These are phyloP conservation scores for Vaccinium corymbosum DNA, from an alignment of 148 eudicot genomes.

Conservation along the genomic window DNA sequence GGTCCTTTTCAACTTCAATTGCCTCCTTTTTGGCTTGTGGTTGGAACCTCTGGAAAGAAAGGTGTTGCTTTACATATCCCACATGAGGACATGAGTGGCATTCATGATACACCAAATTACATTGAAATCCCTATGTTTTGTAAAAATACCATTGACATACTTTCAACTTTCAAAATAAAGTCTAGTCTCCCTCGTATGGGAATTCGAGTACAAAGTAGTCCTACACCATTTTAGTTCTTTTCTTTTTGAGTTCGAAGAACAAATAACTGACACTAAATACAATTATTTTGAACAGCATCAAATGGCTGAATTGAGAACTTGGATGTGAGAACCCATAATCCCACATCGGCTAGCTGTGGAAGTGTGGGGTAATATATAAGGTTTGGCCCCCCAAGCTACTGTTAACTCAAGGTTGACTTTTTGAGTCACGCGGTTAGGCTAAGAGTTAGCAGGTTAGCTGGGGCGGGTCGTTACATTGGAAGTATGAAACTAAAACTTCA, in stretches of 20 bases:
- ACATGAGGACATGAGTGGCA: neutral
- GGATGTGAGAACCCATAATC: too few relatives aligned
- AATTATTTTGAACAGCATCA: neutral
- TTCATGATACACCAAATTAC: neutral
- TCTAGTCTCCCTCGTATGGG: neutral
- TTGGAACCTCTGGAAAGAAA: neutral
- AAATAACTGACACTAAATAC: neutral
- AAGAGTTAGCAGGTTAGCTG: too few relatives aligned
- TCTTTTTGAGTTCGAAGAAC: neutral
- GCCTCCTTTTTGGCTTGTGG: neutral
- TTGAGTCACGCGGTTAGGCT: too few relatives aligned
- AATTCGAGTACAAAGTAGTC: neutral
- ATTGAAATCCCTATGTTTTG: neutral
- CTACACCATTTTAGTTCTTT: neutral
- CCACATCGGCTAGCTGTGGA: too few relatives aligned
- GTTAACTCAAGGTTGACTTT: too few relatives aligned
- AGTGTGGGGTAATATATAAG: too few relatives aligned
- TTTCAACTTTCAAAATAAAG: neutral
- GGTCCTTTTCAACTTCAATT: neutral
- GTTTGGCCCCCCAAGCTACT: too few relatives aligned
- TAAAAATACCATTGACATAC: neutral
- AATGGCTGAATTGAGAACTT: neutral
- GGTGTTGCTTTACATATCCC: conserved; percentile 1
- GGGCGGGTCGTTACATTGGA: neutral
- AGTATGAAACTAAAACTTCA: neutral